These are phyloP conservation scores for Aspergillus ostianus DNA, from an alignment of 495 filamentous ascomycete species.

Conservation along the genomic window DNA sequence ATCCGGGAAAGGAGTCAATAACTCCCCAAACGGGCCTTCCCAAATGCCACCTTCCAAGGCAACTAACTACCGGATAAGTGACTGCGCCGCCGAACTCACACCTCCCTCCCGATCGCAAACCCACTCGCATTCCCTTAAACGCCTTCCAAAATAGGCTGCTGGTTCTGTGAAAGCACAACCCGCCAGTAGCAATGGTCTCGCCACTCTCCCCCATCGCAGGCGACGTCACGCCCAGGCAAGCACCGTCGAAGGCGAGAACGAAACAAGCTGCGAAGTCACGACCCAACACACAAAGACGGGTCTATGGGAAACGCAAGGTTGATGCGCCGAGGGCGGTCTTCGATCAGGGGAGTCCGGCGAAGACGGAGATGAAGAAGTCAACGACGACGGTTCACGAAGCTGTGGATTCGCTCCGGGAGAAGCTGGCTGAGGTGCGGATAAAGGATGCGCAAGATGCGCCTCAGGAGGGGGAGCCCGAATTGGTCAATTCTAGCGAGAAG, in stretches of 20 bases:
- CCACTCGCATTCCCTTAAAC: background rate
- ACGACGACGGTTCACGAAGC: conserved; percentile 14
- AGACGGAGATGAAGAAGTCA: conserved; percentile 8
- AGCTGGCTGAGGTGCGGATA: conserved; percentile 37
- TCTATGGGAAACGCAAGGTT: conserved; percentile 44
- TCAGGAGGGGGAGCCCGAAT: conserved; percentile 4
- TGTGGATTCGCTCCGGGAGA: conserved; percentile 31
- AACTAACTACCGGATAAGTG: too few species aligned
- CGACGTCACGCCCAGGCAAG: conserved; percentile 7
- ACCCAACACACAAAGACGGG: conserved; percentile 29
- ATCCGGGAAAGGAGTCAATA: conserved; percentile 14
- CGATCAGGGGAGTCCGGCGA: conserved; percentile 38
- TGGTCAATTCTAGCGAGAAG: background rate
- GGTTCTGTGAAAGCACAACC: background rate
- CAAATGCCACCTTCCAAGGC: background rate
- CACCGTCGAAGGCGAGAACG: conserved; percentile 15
- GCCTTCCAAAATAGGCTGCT: background rate
- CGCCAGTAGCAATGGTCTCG: conserved; percentile 11
- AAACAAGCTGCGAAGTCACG: conserved; percentile 25
- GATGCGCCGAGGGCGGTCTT: conserved; percentile 44
- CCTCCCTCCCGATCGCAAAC: too few species aligned
- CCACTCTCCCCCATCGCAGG: conserved; percentile 6
- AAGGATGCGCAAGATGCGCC: conserved; percentile 12
- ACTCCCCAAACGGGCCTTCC: background rate
- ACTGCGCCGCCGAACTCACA: too few species aligned